Evolutionary conservation across 495 filamentous ascomycete species (phyloP).

Genomic region (Neurospora sp.): DNA sequence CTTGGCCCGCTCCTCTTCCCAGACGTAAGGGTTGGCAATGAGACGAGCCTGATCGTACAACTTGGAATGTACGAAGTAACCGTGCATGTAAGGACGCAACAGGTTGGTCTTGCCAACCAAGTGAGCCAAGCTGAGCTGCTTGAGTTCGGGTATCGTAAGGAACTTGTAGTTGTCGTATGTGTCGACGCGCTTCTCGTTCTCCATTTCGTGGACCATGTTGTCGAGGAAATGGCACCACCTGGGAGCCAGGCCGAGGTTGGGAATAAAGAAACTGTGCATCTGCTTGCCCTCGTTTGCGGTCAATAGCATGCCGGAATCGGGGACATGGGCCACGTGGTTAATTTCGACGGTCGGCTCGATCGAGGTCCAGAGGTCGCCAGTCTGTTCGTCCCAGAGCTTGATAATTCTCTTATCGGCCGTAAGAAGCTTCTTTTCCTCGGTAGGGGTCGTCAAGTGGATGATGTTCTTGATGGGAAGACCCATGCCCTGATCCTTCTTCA

Average conservation of each 20-base stretch:
- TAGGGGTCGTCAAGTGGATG: conserved; percentile 70
- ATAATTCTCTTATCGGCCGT: conserved; percentile 91
- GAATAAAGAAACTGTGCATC: conserved; percentile 91
- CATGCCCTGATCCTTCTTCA: conserved; percentile 93
- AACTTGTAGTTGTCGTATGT: conserved; percentile 99
- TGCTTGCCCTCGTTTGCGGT: conserved; percentile 73
- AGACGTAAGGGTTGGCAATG: conserved; percentile 84
- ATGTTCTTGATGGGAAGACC: conserved; percentile 87
- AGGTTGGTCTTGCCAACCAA: conserved; percentile 78
- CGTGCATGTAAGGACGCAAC: conserved; percentile 93
- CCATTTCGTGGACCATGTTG: conserved; percentile 97
- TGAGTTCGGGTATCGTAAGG: conserved; percentile 75
- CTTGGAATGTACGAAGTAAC: conserved; percentile 88
- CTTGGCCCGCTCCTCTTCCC: conserved; percentile 81
- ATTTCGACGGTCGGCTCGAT: conserved; percentile 92
- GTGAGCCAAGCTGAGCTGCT: conserved; percentile 71
- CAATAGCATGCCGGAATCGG: conserved; percentile 80
- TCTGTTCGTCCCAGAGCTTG: conserved; percentile 84
- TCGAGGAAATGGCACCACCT: conserved; percentile 96
- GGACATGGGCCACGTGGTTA: conserved; percentile 81
- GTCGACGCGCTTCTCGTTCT: conserved; percentile 58
- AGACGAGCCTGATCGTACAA: conserved; percentile 90
- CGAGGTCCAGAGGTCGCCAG: conserved; percentile 82
- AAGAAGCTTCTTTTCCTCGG: conserved; percentile 77
- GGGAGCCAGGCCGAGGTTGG: conserved; percentile 75